Evolutionary conservation across 2,329 filamentous ascomycete genomes (phyloP), one percentile per base, ranked within the genome.

Genomic region (Graphilbum sp.): DNA sequence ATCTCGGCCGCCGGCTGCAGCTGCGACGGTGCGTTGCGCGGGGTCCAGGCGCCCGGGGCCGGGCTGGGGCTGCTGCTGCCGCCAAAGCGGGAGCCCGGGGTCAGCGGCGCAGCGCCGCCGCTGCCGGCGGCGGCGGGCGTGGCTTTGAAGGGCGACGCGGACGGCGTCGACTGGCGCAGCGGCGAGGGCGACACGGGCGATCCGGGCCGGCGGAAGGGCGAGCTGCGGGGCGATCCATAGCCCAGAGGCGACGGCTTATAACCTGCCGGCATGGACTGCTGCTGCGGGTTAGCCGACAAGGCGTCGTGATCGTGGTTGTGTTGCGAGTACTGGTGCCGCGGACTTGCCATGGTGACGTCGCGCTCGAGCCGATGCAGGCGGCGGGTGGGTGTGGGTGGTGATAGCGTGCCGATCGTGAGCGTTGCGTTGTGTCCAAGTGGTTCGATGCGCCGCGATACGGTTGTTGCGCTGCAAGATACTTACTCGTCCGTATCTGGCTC

Each of bases 241-340:
- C 77, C 77, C 43, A 83, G 60, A 39, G 76, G 76, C 19, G 78
- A 82, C 13, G 77, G 76, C 55, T 81, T 82, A 57, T 79, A 83
- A 41, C 70, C 61, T 36, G 63, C 53, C 41, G 61, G 65, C 54
- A 63, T 67, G 54, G 63, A 67, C 73, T 69, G 38, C 17, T 3
- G 34, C 24, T 17, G 25, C 34, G 16, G n/a, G 17, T n/a, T 18
- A 17, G 13, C 30, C 30, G 17, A 17, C 7, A n/a, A 4, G 12
- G 13, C 6, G 16, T 5, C 30, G 30, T 5, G 7, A n/a, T 30
- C 5, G 5, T 38, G 36, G 37, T 37, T 25, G n/a, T n/a, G n/a
- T n/a, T n/a, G n/a, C n/a, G n/a, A n/a, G n/a, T n/a, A n/a, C n/a
- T n/a, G n/a, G 25, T 3, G 34, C 24, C 24, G 25, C 34, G 16